A percentile compares a stretch with the other conserved stretches of the same genome.
phyloP scores from a whole-genome alignment of 495 filamentous ascomycete species.

The Penicillium tannophilum region DNA sequence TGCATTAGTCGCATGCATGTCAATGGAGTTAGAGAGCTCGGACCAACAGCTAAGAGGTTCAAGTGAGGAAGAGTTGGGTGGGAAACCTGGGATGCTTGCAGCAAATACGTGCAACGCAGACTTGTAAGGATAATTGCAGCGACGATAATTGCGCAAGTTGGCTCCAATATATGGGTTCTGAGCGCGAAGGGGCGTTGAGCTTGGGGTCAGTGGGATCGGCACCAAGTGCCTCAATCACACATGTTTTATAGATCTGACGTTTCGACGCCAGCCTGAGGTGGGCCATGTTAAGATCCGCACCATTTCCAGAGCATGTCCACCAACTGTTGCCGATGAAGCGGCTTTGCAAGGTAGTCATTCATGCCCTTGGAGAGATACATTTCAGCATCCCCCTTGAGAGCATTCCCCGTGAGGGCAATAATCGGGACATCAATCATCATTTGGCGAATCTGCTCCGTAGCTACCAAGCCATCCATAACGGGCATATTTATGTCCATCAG shows the following conservation, averaged over 20 bases:
- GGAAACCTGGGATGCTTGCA: no score
- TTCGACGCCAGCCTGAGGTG: not conserved
- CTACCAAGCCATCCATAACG: constrained; percentile 66
- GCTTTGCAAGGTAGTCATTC: constrained; percentile 65
- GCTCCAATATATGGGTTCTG: no score
- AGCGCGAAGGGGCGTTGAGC: not conserved
- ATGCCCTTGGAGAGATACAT: constrained; percentile 61
- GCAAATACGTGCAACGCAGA: no score
- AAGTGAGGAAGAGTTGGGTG: not conserved
- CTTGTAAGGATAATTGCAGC: no score
- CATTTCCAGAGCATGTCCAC: constrained; percentile 40
- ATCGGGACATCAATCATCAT: constrained; percentile 57
- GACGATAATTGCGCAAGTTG: no score
- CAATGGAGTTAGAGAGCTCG: not conserved
- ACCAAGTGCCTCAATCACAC: not conserved
- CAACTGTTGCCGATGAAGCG: constrained; percentile 52
- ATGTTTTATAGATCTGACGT: not conserved
- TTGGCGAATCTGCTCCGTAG: constrained; percentile 61
- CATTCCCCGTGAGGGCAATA: constrained; percentile 66
- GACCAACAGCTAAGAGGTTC: not conserved
- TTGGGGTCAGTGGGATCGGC: not conserved
- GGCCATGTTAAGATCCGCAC: constrained; percentile 29
- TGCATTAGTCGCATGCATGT: not conserved
- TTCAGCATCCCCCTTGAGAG: constrained; percentile 61
- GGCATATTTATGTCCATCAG: constrained; percentile 75